Evolutionary conservation across 2,329 filamentous ascomycete species (phyloP).

Genomic region (Pyrenochaeta sp.): DNA sequence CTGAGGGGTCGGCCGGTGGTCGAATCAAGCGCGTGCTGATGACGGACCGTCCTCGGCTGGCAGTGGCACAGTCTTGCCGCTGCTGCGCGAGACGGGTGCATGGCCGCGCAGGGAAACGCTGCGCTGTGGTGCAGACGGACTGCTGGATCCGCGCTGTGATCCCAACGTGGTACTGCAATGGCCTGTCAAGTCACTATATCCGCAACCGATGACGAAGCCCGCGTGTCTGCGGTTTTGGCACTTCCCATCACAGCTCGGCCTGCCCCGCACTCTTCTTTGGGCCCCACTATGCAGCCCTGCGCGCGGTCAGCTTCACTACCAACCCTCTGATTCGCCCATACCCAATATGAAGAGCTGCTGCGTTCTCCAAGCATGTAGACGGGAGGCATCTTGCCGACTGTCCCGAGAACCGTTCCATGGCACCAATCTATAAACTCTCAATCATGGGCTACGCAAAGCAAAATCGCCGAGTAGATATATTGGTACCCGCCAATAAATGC

Average conservation of each 20-base stretch:
- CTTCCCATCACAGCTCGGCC: conserved; percentile 1
- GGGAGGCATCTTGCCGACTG: conserved; percentile 1
- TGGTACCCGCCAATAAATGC: no score
- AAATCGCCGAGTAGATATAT: no score
- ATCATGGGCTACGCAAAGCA: no score
- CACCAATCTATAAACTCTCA: no score
- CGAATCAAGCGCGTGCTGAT: conserved; percentile 37
- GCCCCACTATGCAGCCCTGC: conserved; percentile 18
- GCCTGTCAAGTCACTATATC: conserved; percentile 1
- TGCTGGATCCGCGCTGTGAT: conserved; percentile 11
- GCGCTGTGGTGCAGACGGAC: conserved; percentile 5
- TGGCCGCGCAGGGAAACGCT: not conserved
- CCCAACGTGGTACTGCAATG: conserved; percentile 1
- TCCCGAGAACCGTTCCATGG: not conserved
- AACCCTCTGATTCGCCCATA: conserved; percentile 24
- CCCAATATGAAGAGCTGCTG: conserved; percentile 1
- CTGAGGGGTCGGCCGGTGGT: conserved; percentile 23
- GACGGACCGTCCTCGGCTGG: conserved; percentile 25
- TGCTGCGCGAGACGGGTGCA: conserved; percentile 3
- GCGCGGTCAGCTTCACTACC: conserved; percentile 18
- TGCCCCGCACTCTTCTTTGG: conserved; percentile 27
- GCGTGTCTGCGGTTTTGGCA: conserved; percentile 1
- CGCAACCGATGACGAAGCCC: conserved; percentile 24
- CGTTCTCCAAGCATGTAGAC: not conserved
- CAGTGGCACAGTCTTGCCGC: conserved; percentile 13